These are phyloP conservation scores for Mitragyna speciosa DNA, from an alignment of 257 asterid genomes.

Conservation along the genomic window DNA sequence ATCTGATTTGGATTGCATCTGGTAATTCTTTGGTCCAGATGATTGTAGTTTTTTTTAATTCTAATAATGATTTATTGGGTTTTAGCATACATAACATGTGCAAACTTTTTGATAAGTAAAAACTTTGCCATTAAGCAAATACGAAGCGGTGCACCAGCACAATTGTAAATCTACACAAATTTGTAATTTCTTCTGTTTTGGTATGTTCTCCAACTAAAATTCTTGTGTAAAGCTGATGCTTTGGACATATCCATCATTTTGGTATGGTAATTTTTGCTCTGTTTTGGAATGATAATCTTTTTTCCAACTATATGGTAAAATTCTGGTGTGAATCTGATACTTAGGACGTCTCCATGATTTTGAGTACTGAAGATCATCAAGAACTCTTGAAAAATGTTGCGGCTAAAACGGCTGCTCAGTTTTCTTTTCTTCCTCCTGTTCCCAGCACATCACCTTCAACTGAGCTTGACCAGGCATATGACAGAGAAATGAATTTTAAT, in stretches of 20 bases:
- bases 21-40: neutral
- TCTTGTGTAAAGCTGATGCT: constrained; percentile 14
- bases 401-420: constrained; percentile 68
- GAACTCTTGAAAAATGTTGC: constrained; percentile 78
- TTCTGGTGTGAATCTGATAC: constrained; percentile 15
- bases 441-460: constrained; percentile 33
- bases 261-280: constrained; percentile 12
- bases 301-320: constrained; percentile 1
- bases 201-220: neutral
- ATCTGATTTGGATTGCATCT: neutral
- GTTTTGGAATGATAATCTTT: neutral
- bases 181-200: neutral
- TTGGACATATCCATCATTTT: constrained; percentile 78
- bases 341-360: constrained; percentile 74
- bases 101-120: neutral
- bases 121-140: neutral
- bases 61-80: neutral
- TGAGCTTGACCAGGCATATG: constrained; percentile 27
- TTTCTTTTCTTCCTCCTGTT: constrained; percentile 73
- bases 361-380: constrained; percentile 89
- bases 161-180: neutral
- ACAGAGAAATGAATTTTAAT: constrained; percentile 30
- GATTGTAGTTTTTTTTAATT: neutral
- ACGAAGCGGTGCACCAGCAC: neutral
- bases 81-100: neutral